Conservation (phyloP, 2,329 filamentous ascomycete species). For the Dothiorella sarmentorum region DNA sequence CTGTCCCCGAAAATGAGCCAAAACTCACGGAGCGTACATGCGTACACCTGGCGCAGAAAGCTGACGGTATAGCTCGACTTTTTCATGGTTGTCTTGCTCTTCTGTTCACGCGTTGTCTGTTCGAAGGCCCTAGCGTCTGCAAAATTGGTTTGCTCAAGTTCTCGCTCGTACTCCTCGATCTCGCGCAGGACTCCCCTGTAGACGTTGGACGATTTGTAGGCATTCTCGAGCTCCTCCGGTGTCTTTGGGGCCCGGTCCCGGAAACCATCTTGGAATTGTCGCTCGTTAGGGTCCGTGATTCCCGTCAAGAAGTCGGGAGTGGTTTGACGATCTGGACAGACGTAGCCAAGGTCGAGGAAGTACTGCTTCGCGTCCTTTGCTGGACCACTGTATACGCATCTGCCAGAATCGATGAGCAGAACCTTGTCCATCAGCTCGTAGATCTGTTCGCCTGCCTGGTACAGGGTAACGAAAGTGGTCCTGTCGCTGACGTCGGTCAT, state of each 20-base stretch:
- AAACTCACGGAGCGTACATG: constrained; percentile 68
- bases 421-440: constrained; percentile 78
- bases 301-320: constrained; percentile 77
- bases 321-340: constrained; percentile 60
- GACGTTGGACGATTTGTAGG: constrained; percentile 61
- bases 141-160: constrained; percentile 55
- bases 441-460: constrained; percentile 67
- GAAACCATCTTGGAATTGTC: constrained; percentile 56
- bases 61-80: constrained; percentile 75
- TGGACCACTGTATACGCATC: constrained; percentile 65
- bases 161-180: constrained; percentile 58
- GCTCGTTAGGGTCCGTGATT: constrained; percentile 69
- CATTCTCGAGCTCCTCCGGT: constrained; percentile 63
- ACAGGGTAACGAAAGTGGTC: constrained; percentile 56
- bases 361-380: constrained; percentile 60
- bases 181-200: constrained; percentile 61
- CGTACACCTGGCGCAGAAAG: constrained; percentile 66
- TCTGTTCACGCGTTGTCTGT: constrained; percentile 61
- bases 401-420: constrained; percentile 69
- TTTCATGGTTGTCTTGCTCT: constrained; percentile 62
- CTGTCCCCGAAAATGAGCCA: constrained; percentile 76
- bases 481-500: constrained; percentile 49
- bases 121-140: constrained; percentile 64
- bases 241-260: constrained; percentile 67
- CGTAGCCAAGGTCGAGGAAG: constrained; percentile 63